A percentile compares a stretch with the other conserved stretches of the same genome.
Evolutionary conservation across 2,329 filamentous ascomycete species (phyloP).

Genomic region (Colletotrichum brevisporum): DNA sequence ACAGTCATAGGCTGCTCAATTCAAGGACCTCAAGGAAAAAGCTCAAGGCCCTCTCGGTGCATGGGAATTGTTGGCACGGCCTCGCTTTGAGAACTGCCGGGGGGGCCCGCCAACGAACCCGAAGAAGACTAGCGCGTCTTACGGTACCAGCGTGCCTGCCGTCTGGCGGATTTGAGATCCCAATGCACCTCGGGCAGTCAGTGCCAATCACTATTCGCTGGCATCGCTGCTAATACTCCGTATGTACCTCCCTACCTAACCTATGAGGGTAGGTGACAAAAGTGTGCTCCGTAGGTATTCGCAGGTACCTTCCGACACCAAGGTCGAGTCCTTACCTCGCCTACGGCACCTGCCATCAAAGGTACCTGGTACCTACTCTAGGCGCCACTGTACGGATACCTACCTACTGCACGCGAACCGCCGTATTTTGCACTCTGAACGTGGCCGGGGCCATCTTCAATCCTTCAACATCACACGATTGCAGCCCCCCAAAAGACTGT

Average conservation of each 20-base stretch:
- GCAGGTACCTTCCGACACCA: too few relatives aligned
- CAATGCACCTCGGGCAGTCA: conserved; percentile 8
- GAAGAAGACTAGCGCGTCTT: conserved; percentile 27
- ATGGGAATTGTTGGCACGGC: conserved; percentile 9
- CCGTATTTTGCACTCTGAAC: conserved; percentile 40
- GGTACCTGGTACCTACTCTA: too few relatives aligned
- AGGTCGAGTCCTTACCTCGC: too few relatives aligned
- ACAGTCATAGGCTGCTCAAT: background rate
- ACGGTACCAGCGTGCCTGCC: conserved; percentile 31
- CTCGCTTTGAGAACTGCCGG: conserved; percentile 30
- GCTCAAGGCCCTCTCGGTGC: too few relatives aligned
- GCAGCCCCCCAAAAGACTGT: conserved; percentile 12
- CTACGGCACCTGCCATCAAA: too few relatives aligned
- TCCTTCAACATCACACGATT: conserved; percentile 43
- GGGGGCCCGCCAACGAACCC: conserved; percentile 21
- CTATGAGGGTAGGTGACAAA: too few relatives aligned
- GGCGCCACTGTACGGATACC: conserved; percentile 27
- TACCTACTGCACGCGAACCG: conserved; percentile 35
- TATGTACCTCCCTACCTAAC: too few relatives aligned
- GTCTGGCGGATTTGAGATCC: conserved; percentile 33
- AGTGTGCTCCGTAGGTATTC: too few relatives aligned
- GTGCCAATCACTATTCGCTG: conserved; percentile 21
- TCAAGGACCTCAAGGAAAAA: background rate
- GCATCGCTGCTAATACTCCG: too few relatives aligned
- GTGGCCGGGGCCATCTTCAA: conserved; percentile 41